Base-by-base conservation (phyloP, 768 basidiomycete genomes). In the Gyrodon lividus region DNA sequence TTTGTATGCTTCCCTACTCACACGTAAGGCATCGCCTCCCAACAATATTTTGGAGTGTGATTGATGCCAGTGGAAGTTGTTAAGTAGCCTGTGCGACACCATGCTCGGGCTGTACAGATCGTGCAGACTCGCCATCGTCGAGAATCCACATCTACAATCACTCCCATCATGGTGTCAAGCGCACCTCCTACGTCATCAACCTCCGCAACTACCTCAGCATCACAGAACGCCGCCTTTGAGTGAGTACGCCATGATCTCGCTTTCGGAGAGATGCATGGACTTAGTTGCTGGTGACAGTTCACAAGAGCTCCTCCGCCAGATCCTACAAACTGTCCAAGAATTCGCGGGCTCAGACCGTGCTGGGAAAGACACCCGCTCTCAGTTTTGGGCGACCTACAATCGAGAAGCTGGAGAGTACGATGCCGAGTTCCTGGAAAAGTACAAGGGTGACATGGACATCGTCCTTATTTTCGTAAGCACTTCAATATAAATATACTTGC, bases 381-480 rank as follows among this genome's bases (percentile, higher is more conserved):
- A 49, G 17, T 55, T 62, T 33, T 60, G 58, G 54, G 48, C 42
- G 3, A 45, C 35, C n/a, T 61, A 60, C 20, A 45, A 43, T 22
- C 43, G 30, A 14, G 56, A 60, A 39, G 59, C 59, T 17, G 48
- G 45, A 10, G 44, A 53, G 39, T 56, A 59, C 26, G 56, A 63
- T 40, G 43, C 35, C 10, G 54, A 61, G 19, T 52, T 60, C 3
- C 28, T 59, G 2, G 56, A 64, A 0, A 53, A 54, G n/a, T 60
- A 54, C 42, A 56, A 50, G 23, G 51, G 54, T 17, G 52, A 57
- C 28, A 54, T 64, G 40, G 57, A 64, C 42, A 56, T 59, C 20
- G 46, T 62, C 33, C 43, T 64, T 2, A 52, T 64, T 44, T 64
- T 64, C 47, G 63, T 64, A 35, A 37, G 62, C 50, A 5, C 23